Conservation (phyloP, 2,329 filamentous ascomycete genomes). For the Aureobasidium sp. region DNA sequence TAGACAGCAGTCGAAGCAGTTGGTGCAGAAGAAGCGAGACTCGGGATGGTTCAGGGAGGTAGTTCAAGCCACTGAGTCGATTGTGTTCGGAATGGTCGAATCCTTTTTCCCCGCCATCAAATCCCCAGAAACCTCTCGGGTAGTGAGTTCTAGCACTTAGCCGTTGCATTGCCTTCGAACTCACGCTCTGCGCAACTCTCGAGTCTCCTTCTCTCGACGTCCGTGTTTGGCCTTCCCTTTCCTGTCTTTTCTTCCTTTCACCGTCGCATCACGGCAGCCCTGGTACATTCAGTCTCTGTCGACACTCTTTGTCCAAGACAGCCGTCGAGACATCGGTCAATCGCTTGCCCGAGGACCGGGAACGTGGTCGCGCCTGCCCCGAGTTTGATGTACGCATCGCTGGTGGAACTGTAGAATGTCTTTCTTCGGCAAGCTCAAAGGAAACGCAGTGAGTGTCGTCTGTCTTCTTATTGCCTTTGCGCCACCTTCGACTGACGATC, state of each 20-base stretch:
- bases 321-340: background rate
- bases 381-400: conserved; percentile 8
- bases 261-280: background rate
- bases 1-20: background rate
- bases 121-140: conserved; percentile 4
- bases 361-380: conserved; percentile 12
- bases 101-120: conserved; percentile 10
- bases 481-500: conserved; percentile 10
- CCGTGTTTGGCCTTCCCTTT: background rate
- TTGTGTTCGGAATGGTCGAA: background rate
- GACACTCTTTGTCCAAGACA: background rate
- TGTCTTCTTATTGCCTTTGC: background rate
- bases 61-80: conserved; percentile 2
- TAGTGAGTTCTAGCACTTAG: conserved; percentile 2
- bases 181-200: conserved; percentile 1
- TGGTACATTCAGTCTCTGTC: background rate
- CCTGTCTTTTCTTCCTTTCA: background rate
- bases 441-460: conserved; percentile 33
- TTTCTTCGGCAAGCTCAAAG: conserved; percentile 47
- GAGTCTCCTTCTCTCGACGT: background rate
- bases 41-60: background rate
- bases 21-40: background rate
- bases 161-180: conserved; percentile 8
- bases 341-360: conserved; percentile 8
- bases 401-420: conserved; percentile 39